A percentile compares a stretch with the other conserved stretches of the same genome.
Conservation (phyloP, 2,329 filamentous ascomycete species). For the Amylocarpus encephaloides region DNA sequence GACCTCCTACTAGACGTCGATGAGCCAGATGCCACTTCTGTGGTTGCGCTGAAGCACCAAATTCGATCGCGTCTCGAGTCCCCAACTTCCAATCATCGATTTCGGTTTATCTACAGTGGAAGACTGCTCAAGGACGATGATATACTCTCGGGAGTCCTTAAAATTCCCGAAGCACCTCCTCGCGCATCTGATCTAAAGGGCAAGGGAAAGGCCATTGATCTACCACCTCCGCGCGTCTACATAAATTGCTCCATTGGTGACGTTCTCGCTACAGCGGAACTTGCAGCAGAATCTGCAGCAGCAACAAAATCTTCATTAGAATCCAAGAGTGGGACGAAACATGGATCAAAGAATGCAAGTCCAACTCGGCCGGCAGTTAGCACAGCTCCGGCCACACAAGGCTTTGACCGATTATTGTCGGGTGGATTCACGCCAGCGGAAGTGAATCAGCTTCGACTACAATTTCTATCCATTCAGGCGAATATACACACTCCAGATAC, state of each 20-base stretch:
- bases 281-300: conserved; percentile 55
- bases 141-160: conserved; percentile 62
- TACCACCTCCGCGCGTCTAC: conserved; percentile 56
- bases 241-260: conserved; percentile 91
- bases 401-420: conserved; percentile 79
- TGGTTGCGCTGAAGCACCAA: conserved; percentile 72
- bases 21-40: conserved; percentile 60
- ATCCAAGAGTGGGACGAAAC: conserved; percentile 12
- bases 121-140: conserved; percentile 73
- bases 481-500: conserved; percentile 80
- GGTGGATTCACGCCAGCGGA: conserved; percentile 79
- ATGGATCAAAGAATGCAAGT: conserved; percentile 10
- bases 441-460: conserved; percentile 75
- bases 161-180: conserved; percentile 48
- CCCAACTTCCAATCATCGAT: conserved; percentile 57
- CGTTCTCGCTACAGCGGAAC: conserved; percentile 59
- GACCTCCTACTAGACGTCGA: conserved; percentile 76
- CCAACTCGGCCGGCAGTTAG: conserved; percentile 10
- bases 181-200: conserved; percentile 37
- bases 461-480: conserved; percentile 81
- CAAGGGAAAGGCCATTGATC: conserved; percentile 62
- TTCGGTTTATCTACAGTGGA: conserved; percentile 86
- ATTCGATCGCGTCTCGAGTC: conserved; percentile 66
- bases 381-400: conserved; percentile 55
- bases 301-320: conserved; percentile 19